These are phyloP conservation scores for Boletus eberwhitei DNA, from an alignment of 768 basidiomycete species.

Conservation along the genomic window DNA sequence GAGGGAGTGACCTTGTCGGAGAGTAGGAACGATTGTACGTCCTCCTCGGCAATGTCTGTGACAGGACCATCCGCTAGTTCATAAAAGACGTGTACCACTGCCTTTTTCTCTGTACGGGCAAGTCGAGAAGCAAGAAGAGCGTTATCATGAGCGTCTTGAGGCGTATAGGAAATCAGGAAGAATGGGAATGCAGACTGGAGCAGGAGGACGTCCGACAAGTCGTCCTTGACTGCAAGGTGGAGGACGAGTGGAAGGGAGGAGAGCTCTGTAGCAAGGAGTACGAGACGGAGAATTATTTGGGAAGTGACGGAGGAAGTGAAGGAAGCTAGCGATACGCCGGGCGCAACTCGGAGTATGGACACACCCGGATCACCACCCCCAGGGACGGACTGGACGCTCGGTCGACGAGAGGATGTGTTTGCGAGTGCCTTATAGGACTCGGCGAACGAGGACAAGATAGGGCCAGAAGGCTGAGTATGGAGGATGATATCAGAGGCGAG, in stretches of 20 bases:
- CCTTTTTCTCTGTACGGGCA: conserved; percentile 63
- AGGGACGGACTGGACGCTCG: conserved; percentile 50
- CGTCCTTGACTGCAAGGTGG: conserved; percentile 61
- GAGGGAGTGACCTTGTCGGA: conserved; percentile 34
- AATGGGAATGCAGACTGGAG: conserved; percentile 79
- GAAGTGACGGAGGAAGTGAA: conserved; percentile 54
- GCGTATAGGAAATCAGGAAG: conserved; percentile 72
- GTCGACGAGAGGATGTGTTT: conserved; percentile 35
- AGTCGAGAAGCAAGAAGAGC: conserved; percentile 82
- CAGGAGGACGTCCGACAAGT: conserved; percentile 71
- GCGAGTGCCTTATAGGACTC: conserved; percentile 31
- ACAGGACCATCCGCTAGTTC: conserved; percentile 37
- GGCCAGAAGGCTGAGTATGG: conserved; percentile 47
- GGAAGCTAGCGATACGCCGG: conserved; percentile 46
- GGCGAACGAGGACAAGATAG: conserved; percentile 39
- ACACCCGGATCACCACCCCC: conserved; percentile 64
- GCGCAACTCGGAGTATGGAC: conserved; percentile 48
- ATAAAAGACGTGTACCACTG: conserved; percentile 86
- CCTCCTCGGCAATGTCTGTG: conserved; percentile 55
- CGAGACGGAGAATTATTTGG: conserved; percentile 54
- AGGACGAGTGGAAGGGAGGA: conserved; percentile 64
- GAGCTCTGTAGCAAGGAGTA: conserved; percentile 68
- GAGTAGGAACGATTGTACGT: conserved; percentile 59
- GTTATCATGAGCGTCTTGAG: conserved; percentile 86
- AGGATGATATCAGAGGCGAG: conserved; percentile 66